Base-by-base conservation (phyloP, 768 basidiomycete species). In the Xanthoconium stramineum region DNA sequence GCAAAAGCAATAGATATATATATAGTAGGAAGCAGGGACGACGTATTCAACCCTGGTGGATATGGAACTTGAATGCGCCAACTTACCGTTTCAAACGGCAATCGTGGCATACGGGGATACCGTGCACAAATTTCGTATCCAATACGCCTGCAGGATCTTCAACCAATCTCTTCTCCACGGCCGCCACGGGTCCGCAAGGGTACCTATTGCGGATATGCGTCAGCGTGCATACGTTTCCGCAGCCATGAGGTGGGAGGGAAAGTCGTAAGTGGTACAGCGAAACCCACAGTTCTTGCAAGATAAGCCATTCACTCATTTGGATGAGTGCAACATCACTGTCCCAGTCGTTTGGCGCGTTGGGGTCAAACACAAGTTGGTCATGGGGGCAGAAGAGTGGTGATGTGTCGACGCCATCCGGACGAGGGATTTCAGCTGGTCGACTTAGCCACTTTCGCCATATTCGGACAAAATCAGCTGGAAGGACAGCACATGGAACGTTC, bases 361-460 rank as follows among this genome's bases (percentile, higher is more conserved):
- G 85, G 69, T 94, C 89, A 47, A 92, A 74, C 14, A 75, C 68
- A 9, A 93, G 78, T 57, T 76, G 68, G 6, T 75, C 75, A 69
- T 94, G 92, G 55, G 80, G 73, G 70, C 92, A 94, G 47, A 91
- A 61, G 64, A 89, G 85, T 10, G 66, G 63, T 13, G 76, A 72
- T 61, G 85, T 91, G 67, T 90, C 83, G 36, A 92, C 66, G 6
- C 50, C 55, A n/a, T 79, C 77, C 0, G 91, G 91, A 32, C 89
- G 82, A 32, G 74, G 59, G 48, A 73, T 65, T 55, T 82, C 80
- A 8, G 75, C 70, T 15, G 87, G 87, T 50, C 78, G 79, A 51
- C 74, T 73, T 8, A 85, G 65, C 92, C 92, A 94, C 53, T 78
- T 76, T 52, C 77, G 76, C 92, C 92, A 94, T 38, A 73, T 63